Conservation (phyloP, 2,329 filamentous ascomycete genomes). For the Clarireedia sp. region DNA sequence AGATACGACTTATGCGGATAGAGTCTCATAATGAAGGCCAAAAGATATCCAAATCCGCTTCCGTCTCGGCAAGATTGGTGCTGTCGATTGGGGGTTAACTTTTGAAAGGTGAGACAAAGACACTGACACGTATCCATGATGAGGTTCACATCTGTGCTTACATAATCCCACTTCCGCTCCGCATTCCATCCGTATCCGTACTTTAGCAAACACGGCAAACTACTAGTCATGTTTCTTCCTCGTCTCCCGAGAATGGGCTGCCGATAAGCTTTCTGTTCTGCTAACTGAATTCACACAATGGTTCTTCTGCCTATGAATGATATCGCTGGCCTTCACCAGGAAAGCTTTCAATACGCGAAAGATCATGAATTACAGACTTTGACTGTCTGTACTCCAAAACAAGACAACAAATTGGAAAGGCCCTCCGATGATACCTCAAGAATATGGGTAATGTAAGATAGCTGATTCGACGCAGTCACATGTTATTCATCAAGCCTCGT, state of each 20-base stretch:
- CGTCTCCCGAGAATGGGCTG: not conserved
- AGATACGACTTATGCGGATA: slow-evolving; percentile 3
- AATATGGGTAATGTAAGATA: slow-evolving; percentile 7
- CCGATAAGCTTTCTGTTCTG: too few relatives aligned
- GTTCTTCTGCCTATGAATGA: not conserved
- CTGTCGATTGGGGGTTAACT: not conserved
- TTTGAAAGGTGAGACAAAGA: not conserved
- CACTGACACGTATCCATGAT: not conserved
- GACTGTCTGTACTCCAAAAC: not conserved
- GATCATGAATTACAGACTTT: slow-evolving; percentile 8
- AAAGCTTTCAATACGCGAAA: slow-evolving; percentile 1
- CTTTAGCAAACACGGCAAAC: not conserved
- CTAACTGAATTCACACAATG: not conserved
- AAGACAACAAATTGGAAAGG: not conserved
- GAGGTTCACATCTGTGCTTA: not conserved
- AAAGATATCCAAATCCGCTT: slow-evolving; percentile 1
- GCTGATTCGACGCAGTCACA: not conserved
- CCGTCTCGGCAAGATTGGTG: not conserved
- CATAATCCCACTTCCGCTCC: not conserved
- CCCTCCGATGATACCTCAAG: not conserved
- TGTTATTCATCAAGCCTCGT: not conserved
- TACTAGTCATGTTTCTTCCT: not conserved
- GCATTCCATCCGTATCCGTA: slow-evolving; percentile 1
- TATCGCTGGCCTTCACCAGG: not conserved
- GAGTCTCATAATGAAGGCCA: not conserved